Percentiles rank a stretch among this genome's conserved stretches.
These are phyloP conservation scores for Boletus coccyginus DNA, from an alignment of 768 basidiomycete species.

Conservation along the genomic window DNA sequence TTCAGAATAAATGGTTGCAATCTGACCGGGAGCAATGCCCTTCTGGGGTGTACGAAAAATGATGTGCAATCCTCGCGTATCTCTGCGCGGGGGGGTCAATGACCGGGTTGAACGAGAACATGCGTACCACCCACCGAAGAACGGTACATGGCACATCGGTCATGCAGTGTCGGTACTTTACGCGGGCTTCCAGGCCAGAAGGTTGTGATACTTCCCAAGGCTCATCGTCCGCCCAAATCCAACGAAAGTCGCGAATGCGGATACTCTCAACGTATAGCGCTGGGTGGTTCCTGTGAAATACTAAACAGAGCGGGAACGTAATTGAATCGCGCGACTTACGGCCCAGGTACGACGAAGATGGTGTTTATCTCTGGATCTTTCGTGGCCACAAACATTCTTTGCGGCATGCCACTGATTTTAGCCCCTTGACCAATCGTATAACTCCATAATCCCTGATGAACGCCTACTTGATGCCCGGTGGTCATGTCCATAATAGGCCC, in stretches of 20 bases:
- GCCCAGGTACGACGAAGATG: slow-evolving; percentile 74
- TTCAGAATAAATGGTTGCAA: slow-evolving; percentile 68
- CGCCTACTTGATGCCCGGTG: slow-evolving; percentile 51
- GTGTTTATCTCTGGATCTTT: slow-evolving; percentile 66
- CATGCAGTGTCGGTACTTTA: slow-evolving; percentile 76
- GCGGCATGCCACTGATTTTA: slow-evolving; percentile 55
- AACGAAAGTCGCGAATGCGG: slow-evolving; percentile 52
- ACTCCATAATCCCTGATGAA: slow-evolving; percentile 77
- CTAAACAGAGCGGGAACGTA: not conserved
- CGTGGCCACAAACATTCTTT: slow-evolving; percentile 66
- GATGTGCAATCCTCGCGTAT: slow-evolving; percentile 36
- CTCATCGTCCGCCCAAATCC: slow-evolving; percentile 71
- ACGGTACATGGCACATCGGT: slow-evolving; percentile 50
- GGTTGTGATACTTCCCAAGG: slow-evolving; percentile 43
- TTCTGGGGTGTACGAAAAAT: slow-evolving; percentile 57
- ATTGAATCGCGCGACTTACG: slow-evolving; percentile 40
- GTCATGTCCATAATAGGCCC: slow-evolving; percentile 64
- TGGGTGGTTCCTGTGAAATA: slow-evolving; percentile 52
- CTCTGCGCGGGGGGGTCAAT: slow-evolving; percentile 14
- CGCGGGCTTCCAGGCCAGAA: slow-evolving; percentile 45
- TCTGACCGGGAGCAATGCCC: slow-evolving; percentile 78
- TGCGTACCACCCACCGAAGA: slow-evolving; percentile 38
- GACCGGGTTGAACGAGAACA: not conserved
- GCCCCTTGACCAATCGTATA: slow-evolving; percentile 86
- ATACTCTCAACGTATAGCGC: slow-evolving; percentile 45